Conservation (phyloP, 106 monocot species). For the Ottelia alismoides region DNA sequence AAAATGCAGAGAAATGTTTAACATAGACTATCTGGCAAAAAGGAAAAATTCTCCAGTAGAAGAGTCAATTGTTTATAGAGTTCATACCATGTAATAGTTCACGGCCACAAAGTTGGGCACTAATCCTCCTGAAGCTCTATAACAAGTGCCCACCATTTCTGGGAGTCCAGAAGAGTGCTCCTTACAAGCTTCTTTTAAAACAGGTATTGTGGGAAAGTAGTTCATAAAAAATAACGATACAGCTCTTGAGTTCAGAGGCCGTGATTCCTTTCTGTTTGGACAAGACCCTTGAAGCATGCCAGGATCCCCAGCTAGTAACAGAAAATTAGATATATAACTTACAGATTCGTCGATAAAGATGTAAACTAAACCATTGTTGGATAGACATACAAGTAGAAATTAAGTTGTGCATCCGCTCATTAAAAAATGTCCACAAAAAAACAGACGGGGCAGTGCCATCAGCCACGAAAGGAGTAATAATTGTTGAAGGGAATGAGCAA, state of each 20-base stretch:
- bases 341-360: too few relatives aligned
- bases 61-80: too few relatives aligned
- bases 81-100: slow-evolving; percentile 81
- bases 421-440: too few relatives aligned
- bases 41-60: too few relatives aligned
- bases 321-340: too few relatives aligned
- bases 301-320: slow-evolving; percentile 71
- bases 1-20: too few relatives aligned
- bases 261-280: slow-evolving; percentile 73
- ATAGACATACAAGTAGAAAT: too few relatives aligned
- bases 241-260: slow-evolving; percentile 50
- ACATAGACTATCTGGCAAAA: neutral
- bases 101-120: slow-evolving; percentile 73
- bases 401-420: too few relatives aligned
- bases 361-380: too few relatives aligned
- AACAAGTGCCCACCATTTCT: slow-evolving; percentile 59
- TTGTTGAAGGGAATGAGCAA: too few relatives aligned
- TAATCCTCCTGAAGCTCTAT: slow-evolving; percentile 43
- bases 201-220: slow-evolving; percentile 62
- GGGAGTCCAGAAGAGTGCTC: slow-evolving; percentile 53
- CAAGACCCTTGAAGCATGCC: slow-evolving; percentile 60
- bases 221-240: slow-evolving; percentile 64
- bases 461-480: too few relatives aligned
- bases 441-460: too few relatives aligned
- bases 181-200: slow-evolving; percentile 63